Base-by-base conservation (phyloP, 768 basidiomycete species). In the Tylopilus vinaceipallidus region DNA sequence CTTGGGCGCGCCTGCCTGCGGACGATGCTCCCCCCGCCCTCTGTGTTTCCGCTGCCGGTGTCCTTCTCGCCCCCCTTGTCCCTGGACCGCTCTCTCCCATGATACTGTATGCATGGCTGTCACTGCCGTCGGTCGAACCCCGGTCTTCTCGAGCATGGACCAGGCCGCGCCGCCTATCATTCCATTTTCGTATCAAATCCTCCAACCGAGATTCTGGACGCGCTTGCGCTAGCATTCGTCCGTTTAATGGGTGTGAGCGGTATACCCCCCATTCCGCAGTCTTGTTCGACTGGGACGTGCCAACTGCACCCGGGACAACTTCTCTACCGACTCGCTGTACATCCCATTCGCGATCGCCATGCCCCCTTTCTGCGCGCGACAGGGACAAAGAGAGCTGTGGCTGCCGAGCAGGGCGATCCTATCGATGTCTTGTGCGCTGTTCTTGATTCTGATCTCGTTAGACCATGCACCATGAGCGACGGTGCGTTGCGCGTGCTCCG, bases 151-250 rank as follows among this genome's bases (percentile, higher is more conserved):
- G 62, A 64, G 39, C 57, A 54, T 42, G 58, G 60, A 34, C 76
- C 80, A 42, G 88, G 88, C 85, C 82, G 83, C 55, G 74, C 82
- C 47, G 75, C 89, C 42, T 88, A 91, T 57, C 74, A 89, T 58
- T 86, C 84, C 61, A 81, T 77, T 47, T 75, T 80, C 49, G 72
- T 73, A 42, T 66, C 71, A 45, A 66, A 70, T 20, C 87, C 84
- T 3, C 84, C 80, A 12, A 68, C 79, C 36, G 76, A 82, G 47
- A 72, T 84, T 45, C 72, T 90, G 50, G 86, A 91, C 54, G 76
- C 81, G 20, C 72, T 91, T 33, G 88, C 39, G 86, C 86, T 19
- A 88, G 90, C 57, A 69, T 85, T 52, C 75, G 84, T 40, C 71
- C 89, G 24, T 88, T 87, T 66, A 88, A 86, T 41, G 67, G 71